Base-by-base conservation (phyloP, 2,329 filamentous ascomycete species). In the Fusarium duplospermum region DNA sequence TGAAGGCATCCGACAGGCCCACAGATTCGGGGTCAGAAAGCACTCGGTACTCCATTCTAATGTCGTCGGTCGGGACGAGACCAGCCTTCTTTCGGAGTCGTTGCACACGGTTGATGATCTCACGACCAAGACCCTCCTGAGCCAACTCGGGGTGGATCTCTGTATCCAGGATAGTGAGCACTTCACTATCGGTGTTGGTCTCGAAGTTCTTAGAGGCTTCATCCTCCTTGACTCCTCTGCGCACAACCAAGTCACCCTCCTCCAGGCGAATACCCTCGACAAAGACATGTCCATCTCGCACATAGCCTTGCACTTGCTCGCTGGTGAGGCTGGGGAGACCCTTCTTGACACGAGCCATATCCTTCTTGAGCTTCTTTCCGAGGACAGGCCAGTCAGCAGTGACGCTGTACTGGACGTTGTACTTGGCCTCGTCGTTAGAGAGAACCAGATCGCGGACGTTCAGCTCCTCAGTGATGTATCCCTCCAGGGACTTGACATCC, bases 311-410 rank as follows among this genome's bases (percentile, higher is more conserved):
- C 70, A 98, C 94, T 76, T 98, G 90, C 13, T 94, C 91, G 76
- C 92, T 95, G 22, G 89, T 93, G 58, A 99, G 86, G 42, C 85
- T 87, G 7, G 95, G 95, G 54, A 99, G 86, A 3, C 94, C 95
- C 85, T 96, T 97, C 87, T 97, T 97, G 76, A 98, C 95, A 81
- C 93, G 94, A 74, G 92, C 91, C 74, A 95, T 94, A 79, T 98
- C 95, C 84, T 98, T 98, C 88, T 97, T 97, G 77, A 98, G 89
- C 86, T 98, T 98, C 89, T 98, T 98, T 74, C 96, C 96, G 18
- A 99, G 88, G 3, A 94, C 93, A 16, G 96, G 95, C 93, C 96
- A 98, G 83, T 99, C 96, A 9, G 95, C 95, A 42, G 90, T 91
- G 18, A 96, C 94, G 71, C 93, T 94, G 85, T 98, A 97, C 80